Evolutionary conservation across 1,284 basidiomycete genomes (phyloP).

Genomic region (Apiotrichum veenhuisii): DNA sequence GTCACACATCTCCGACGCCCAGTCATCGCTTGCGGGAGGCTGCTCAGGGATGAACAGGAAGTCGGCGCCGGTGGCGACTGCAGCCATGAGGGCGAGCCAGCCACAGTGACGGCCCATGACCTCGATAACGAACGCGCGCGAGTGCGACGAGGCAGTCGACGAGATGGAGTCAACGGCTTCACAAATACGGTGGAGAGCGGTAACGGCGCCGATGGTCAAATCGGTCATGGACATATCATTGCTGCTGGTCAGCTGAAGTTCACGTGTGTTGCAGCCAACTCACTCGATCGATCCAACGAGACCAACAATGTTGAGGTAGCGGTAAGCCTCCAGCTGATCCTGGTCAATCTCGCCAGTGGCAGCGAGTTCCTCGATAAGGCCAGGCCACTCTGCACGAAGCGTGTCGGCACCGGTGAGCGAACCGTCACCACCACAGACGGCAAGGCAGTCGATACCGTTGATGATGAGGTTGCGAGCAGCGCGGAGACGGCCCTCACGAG

Average conservation of each 20-base stretch:
- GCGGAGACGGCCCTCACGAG: slow-evolving; percentile 74
- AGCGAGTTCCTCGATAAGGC: slow-evolving; percentile 67
- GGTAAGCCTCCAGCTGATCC: slow-evolving; percentile 65
- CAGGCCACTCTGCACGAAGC: slow-evolving; percentile 90
- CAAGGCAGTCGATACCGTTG: slow-evolving; percentile 94
- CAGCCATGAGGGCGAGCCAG: slow-evolving; percentile 91
- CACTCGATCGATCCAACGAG: slow-evolving; percentile 92
- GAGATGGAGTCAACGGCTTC: slow-evolving; percentile 98
- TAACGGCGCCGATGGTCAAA: slow-evolving; percentile 92
- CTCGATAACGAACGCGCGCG: slow-evolving; percentile 95
- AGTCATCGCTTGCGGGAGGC: slow-evolving; percentile 72
- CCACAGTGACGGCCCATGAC: slow-evolving; percentile 99
- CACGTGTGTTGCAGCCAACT: slow-evolving; percentile 13
- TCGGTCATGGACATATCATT: slow-evolving; percentile 99
- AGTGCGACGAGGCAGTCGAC: slow-evolving; percentile 92
- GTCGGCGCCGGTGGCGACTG: slow-evolving; percentile 89
- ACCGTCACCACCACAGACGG: slow-evolving; percentile 95
- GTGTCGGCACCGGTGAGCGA: slow-evolving; percentile 93
- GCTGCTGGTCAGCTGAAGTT: slow-evolving; percentile 30
- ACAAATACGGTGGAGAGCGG: slow-evolving; percentile 92
- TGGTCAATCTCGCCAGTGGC: slow-evolving; percentile 66
- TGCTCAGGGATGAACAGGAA: slow-evolving; percentile 96
- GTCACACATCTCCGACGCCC: slow-evolving; percentile 91
- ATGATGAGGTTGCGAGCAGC: slow-evolving; percentile 89
- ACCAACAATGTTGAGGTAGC: slow-evolving; percentile 91